Base-by-base conservation (phyloP, 768 basidiomycete genomes). In the Kwoniella dendrophila region DNA sequence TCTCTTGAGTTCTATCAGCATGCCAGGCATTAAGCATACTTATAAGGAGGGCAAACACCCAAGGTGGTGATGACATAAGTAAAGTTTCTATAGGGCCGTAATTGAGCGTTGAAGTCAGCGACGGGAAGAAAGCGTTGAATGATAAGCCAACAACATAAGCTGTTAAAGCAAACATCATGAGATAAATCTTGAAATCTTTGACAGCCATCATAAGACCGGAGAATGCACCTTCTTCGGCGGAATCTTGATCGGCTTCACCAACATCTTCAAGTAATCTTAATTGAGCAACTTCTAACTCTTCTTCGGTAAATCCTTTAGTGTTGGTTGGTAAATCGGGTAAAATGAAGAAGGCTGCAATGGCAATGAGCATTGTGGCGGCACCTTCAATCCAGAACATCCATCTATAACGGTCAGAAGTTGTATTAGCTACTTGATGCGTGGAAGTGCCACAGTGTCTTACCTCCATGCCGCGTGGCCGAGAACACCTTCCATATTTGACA, bases 361-460 rank as follows among this genome's bases (percentile, higher is more conserved):
- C 85, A 47, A 88, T 71, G 49, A 81, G 71, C 64, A 89, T 84
- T 0, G 87, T 89, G 10, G 88, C 82, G 0, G 84, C 80, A 3
- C 88, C 88, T 84, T 89, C 88, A 44, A 88, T 87, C 71, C 83
- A 87, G 73, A 89, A 89, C 36, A 89, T 67, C 88, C 87, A 90
- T 52, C 72, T 44, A 20, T 20, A 40, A 10, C 20, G 14, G 16
- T 4, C 5, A 40, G 16, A 40, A 20, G 12, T 20, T 14, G 1
- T 18, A 20, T 40, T 20, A 40, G 38, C 38, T 22, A 44, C 8
- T 20, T n/a, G 41, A n/a, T 43, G 18, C 41, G 16, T 18, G 16
- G 16, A 6, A 43, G 41, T 5, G 22, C 16, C 18, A n/a, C 22
- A 14, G 10, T 18, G 43, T 20, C 43, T 44, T 24, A 44, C 43